These are phyloP conservation scores for Pythium phragmitis DNA, from an alignment of 352 stramenopile species.

Conservation along the genomic window DNA sequence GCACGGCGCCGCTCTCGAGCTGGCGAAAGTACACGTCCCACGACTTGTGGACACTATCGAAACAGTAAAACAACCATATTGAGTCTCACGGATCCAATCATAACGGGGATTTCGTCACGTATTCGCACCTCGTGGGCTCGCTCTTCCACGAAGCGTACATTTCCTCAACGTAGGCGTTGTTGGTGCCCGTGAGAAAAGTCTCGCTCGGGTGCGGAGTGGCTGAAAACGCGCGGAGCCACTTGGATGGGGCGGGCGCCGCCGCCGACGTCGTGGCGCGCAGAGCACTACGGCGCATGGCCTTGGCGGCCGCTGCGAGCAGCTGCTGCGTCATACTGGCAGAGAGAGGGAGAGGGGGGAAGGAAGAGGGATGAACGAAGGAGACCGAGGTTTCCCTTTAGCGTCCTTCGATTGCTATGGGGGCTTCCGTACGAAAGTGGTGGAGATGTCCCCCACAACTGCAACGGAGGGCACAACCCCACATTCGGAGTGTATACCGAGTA, in stretches of 20 bases:
- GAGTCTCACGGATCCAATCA: background rate
- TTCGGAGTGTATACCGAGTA: slow-evolving; percentile 22
- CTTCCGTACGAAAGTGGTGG: slow-evolving; percentile 12
- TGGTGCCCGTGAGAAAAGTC: slow-evolving; percentile 94
- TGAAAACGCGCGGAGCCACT: slow-evolving; percentile 50
- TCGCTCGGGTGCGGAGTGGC: slow-evolving; percentile 77
- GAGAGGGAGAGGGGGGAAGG: background rate
- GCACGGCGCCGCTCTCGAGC: slow-evolving; percentile 75
- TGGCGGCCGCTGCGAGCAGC: slow-evolving; percentile 54
- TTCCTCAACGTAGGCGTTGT: slow-evolving; percentile 96
- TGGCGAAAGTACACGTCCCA: slow-evolving; percentile 88
- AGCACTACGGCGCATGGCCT: slow-evolving; percentile 50
- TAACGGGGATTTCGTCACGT: slow-evolving; percentile 33
- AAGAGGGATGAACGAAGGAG: background rate
- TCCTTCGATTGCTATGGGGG: slow-evolving; percentile 4
- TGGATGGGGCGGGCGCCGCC: slow-evolving; percentile 25
- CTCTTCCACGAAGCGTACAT: slow-evolving; percentile 95
- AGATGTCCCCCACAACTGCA: background rate
- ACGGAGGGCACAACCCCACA: slow-evolving; percentile 12
- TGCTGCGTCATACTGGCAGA: slow-evolving; percentile 52
- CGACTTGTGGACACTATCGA: slow-evolving; percentile 73
- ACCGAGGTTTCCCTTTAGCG: background rate
- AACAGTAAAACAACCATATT: background rate
- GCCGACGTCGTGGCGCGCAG: slow-evolving; percentile 27
- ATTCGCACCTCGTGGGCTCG: slow-evolving; percentile 59